A percentile compares a stretch with the other conserved stretches of the same genome.
phyloP scores from a whole-genome alignment of 495 filamentous ascomycete genomes.

The Daldinia bambusicola region DNA sequence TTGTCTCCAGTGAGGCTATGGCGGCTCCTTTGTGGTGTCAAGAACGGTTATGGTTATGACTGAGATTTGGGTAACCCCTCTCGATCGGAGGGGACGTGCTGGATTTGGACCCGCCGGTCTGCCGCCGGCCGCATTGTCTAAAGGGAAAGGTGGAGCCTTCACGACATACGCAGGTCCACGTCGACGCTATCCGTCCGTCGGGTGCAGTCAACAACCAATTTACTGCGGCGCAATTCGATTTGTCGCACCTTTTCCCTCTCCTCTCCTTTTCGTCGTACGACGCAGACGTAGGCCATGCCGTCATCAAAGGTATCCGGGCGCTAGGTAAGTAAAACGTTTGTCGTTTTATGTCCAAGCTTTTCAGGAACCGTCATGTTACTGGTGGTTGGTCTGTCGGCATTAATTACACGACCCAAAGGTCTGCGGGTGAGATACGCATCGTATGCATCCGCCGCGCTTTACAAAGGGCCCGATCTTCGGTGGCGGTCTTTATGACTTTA shows the following conservation, averaged over 20 bases:
- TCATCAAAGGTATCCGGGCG: background rate
- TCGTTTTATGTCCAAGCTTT: background rate
- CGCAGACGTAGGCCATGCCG: background rate
- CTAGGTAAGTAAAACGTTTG: background rate
- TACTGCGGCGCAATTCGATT: background rate
- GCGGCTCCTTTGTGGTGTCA: background rate
- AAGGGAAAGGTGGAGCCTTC: background rate
- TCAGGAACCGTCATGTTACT: background rate
- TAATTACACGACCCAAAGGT: background rate
- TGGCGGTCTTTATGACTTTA: background rate
- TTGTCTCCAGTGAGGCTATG: slow-evolving; percentile 4
- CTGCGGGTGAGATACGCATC: background rate
- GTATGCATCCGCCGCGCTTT: background rate
- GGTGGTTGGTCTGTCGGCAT: background rate
- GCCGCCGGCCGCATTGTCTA: background rate
- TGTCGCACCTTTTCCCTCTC: background rate
- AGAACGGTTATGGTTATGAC: background rate
- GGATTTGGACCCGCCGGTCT: background rate
- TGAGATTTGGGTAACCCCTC: slow-evolving; percentile 5
- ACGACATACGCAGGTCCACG: slow-evolving; percentile 11
- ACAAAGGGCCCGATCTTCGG: background rate
- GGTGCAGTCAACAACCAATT: background rate
- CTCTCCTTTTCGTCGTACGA: background rate
- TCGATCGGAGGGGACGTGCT: slow-evolving; percentile 2
- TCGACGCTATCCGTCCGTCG: background rate